Conservation (phyloP, 1,139 yeast species). For the Hemisphaericaspora xylofermentans region DNA sequence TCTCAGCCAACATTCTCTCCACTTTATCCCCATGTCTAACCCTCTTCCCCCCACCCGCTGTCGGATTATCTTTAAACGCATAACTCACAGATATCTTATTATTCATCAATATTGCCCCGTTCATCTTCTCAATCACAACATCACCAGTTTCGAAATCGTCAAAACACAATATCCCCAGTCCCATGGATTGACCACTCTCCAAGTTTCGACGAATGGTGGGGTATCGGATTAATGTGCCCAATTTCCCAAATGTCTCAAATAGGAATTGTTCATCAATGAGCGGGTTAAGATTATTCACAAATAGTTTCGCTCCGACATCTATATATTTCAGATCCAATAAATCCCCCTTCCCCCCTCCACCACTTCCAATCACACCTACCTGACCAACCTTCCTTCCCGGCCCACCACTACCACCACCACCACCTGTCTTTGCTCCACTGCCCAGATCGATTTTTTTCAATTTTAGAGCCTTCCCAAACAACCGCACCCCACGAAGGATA, state of each 20-base stretch:
- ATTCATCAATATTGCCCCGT: constrained; percentile 71
- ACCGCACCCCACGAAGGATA: constrained; percentile 58
- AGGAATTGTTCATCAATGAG: constrained; percentile 64
- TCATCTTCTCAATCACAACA: constrained; percentile 65
- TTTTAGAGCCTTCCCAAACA: constrained; percentile 65
- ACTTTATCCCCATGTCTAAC: constrained; percentile 75
- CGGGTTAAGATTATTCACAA: constrained; percentile 70
- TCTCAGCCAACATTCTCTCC: constrained; percentile 71
- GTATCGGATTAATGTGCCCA: constrained; percentile 59
- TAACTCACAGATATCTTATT: constrained; percentile 60
- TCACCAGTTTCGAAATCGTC: constrained; percentile 72
- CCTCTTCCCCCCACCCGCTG: constrained; percentile 36
- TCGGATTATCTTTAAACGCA: constrained; percentile 66
- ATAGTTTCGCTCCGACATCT: constrained; percentile 75
- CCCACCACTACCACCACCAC: not conserved
- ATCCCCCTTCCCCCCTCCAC: too few species aligned
- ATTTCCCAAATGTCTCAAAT: constrained; percentile 59
- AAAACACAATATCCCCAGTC: constrained; percentile 62
- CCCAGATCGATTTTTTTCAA: constrained; percentile 49
- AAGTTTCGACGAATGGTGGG: constrained; percentile 57
- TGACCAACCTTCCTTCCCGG: constrained; percentile 7
- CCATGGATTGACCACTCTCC: constrained; percentile 51
- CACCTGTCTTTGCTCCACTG: too few species aligned
- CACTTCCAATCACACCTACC: constrained; percentile 4
- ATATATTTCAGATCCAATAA: constrained; percentile 16